Percentiles rank a stretch among this genome's conserved stretches.
Conservation (phyloP, 1,284 basidiomycete genomes). For the Ceratobasidium papillatum region DNA sequence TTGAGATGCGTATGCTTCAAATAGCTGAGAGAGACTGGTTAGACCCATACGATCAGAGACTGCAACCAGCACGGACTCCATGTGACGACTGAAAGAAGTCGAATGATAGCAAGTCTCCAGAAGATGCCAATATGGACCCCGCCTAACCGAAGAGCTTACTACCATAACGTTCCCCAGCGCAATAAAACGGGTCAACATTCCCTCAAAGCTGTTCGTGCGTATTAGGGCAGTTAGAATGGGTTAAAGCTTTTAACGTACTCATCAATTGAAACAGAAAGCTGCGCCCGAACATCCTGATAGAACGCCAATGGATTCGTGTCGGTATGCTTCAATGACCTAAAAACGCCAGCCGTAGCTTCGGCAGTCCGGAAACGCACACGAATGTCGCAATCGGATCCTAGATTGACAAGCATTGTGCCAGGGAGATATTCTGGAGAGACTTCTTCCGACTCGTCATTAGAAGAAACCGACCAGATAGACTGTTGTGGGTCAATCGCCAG, state of each 20-base stretch:
- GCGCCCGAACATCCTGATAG: conserved; percentile 36
- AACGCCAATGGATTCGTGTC: conserved; percentile 33
- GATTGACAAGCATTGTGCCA: conserved; percentile 59
- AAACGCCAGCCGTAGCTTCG: conserved; percentile 67
- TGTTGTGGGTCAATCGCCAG: conserved; percentile 68
- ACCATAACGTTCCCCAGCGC: conserved; percentile 87
- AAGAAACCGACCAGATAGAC: conserved; percentile 57
- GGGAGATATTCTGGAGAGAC: conserved; percentile 56
- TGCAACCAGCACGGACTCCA: conserved; percentile 69
- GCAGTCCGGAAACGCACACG: conserved; percentile 85
- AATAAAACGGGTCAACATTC: conserved; percentile 80
- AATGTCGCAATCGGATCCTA: conserved; percentile 78
- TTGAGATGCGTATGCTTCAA: conserved; percentile 80
- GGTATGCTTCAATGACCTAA: conserved; percentile 50
- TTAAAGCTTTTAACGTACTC: conserved; percentile 5
- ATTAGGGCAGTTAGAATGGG: background rate
- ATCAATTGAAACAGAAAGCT: conserved; percentile 20
- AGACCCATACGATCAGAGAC: conserved; percentile 78
- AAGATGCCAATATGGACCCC: conserved; percentile 88
- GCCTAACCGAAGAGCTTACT: conserved; percentile 78
- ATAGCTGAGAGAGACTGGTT: conserved; percentile 69
- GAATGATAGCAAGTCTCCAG: conserved; percentile 68
- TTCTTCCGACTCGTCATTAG: conserved; percentile 47
- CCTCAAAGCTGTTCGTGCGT: conserved; percentile 65
- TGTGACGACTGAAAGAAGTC: conserved; percentile 62